phyloP scores from a whole-genome alignment of 352 stramenopile genomes.

The Sclerospora graminicola region DNA sequence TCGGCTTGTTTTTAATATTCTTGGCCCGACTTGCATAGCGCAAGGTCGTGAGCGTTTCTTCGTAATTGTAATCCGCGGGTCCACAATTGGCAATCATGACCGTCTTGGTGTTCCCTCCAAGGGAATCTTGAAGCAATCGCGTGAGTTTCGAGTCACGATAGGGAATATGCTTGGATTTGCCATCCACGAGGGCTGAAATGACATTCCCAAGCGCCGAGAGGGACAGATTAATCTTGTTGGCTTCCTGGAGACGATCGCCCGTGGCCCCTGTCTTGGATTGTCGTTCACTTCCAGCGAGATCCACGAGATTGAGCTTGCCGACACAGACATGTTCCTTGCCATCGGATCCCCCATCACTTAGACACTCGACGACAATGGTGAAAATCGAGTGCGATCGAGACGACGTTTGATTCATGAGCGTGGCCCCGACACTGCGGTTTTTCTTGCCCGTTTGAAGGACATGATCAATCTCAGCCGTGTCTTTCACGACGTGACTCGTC shows the following conservation, averaged over 20 bases:
- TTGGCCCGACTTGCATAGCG: conserved; percentile 97
- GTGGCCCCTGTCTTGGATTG: too few species aligned
- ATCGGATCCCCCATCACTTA: too few species aligned
- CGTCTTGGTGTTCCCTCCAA: conserved; percentile 97
- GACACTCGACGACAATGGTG: conserved; percentile 91
- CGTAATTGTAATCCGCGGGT: conserved; percentile 97
- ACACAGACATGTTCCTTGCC: too few species aligned
- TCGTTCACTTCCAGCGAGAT: conserved; percentile 70
- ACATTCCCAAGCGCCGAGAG: conserved; percentile 79
- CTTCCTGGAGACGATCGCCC: conserved; percentile 60
- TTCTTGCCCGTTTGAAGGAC: conserved; percentile 93
- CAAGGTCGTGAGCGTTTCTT: conserved; percentile 90
- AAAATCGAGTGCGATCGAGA: too few species aligned
- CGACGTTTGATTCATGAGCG: conserved; percentile 96
- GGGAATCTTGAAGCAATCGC: conserved; percentile 92
- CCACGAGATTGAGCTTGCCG: conserved; percentile 93
- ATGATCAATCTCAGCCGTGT: conserved; percentile 84
- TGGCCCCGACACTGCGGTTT: conserved; percentile 90
- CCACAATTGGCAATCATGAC: conserved; percentile 97
- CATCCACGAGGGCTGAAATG: conserved; percentile 80
- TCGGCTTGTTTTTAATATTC: conserved; percentile 99
- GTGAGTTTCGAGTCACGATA: conserved; percentile 96
- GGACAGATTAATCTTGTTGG: conserved; percentile 77
- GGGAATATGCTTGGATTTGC: conserved; percentile 72
- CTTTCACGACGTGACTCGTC: conserved; percentile 82